Evolutionary conservation across 371 early-diverging fungal genomes (phyloP).

Genomic region (Entomophthora muscae): DNA sequence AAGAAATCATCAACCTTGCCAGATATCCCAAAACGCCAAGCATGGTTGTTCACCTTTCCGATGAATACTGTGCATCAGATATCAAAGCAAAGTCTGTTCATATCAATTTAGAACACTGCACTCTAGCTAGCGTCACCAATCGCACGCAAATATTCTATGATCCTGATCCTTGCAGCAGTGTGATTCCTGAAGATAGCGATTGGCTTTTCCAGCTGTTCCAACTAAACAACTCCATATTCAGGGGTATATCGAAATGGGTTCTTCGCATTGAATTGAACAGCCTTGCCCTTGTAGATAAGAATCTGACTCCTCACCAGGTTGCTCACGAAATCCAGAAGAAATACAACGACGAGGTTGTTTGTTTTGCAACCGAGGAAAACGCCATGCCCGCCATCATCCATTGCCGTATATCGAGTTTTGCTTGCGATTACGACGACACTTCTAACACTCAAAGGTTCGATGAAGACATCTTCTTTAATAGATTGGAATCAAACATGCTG

Average conservation of each 20-base stretch:
- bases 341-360: constrained; percentile 35
- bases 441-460: constrained; percentile 40
- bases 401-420: constrained; percentile 67
- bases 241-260: no score
- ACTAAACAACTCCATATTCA: constrained; percentile 43
- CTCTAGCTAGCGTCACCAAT: no score
- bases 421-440: no score
- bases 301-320: constrained; percentile 58
- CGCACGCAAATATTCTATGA: no score
- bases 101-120: no score
- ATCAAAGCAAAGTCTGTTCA: constrained; percentile 49
- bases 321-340: constrained; percentile 55
- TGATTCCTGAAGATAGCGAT: constrained; percentile 78
- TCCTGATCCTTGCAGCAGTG: constrained; percentile 92
- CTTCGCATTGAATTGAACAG: no score
- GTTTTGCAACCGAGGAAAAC: constrained; percentile 49
- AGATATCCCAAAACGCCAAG: constrained; percentile 91
- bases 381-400: constrained; percentile 94
- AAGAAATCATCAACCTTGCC: constrained; percentile 88
- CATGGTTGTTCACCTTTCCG: constrained; percentile 81
- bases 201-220: constrained; percentile 60
- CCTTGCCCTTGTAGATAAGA: no score
- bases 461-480: constrained; percentile 82
- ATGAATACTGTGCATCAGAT: constrained; percentile 52
- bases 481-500: constrained; percentile 70